Base-by-base conservation (phyloP, 2,329 filamentous ascomycete species). In the Stachybotrys echinatus region DNA sequence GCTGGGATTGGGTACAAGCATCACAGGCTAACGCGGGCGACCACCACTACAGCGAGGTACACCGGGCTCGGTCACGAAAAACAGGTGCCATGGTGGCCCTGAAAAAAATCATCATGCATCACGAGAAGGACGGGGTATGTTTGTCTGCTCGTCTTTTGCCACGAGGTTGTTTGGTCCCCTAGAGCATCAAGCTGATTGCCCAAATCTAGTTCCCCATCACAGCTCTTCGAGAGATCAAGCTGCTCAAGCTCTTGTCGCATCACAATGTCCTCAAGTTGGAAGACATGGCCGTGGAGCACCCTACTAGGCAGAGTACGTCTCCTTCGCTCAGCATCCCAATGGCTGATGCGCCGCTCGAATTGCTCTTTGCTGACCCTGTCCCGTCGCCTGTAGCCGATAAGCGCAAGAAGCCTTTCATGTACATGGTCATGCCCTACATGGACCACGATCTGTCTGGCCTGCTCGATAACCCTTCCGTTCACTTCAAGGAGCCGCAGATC, bases 361-460 rank as follows among this genome's bases (percentile, higher is more conserved):
- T 34, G 27, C 14, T 34, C 3, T 14, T 34, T 34, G 27, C 27
- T 34, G 27, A 34, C 27, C 27, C 14, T 14, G 27, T 34, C 27
- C 14, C 14, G 27, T 2, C 12, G 17, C 21, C 39, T 39, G n/a
- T n/a, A 18, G 21, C 14, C 27, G 88, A 92, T 65, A 89, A 89
- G 68, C 81, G 86, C 58, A 91, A 89, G 68, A 83, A 86, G 52
- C 85, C 87, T 4, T 92, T 92, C 59, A 91, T 99, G 77, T 97
- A 97, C 72, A 99, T 99, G 94, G 92, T 95, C 47, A 96, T 87
- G 42, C 94, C 92, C 6, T 99, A 99, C 69, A 96, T 97, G 91
- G 92, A 97, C 61, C 94, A 99, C 71, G 94, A 99, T 70, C 80
- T 99, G n/a, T 95, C 92, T 8, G 94, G 94, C 42, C 82, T 99